phyloP scores from a whole-genome alignment of 2,329 filamentous ascomycete species.

The Hymenoscyphus albidus region DNA sequence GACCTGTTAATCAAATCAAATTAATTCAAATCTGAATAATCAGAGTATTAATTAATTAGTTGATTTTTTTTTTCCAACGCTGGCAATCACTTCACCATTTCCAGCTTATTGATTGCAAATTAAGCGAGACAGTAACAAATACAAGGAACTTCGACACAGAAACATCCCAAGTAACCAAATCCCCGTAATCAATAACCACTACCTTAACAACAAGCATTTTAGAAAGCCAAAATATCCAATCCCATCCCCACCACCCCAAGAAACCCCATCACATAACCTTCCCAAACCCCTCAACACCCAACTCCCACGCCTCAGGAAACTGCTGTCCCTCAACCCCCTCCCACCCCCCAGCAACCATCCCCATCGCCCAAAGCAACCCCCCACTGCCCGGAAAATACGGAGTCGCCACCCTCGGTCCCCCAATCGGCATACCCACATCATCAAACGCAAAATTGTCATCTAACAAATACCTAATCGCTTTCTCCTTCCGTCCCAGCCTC shows the following conservation, averaged over 20 bases:
- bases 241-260: not conserved
- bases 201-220: not conserved
- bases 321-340: conserved; percentile 45
- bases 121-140: no score
- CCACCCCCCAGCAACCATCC: conserved; percentile 57
- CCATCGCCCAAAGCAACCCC: conserved; percentile 48
- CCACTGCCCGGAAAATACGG: conserved; percentile 54
- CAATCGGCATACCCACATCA: conserved; percentile 52
- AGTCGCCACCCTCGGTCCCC: conserved; percentile 50
- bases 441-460: conserved; percentile 51
- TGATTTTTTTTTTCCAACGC: no score
- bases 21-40: no score
- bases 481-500: conserved; percentile 40
- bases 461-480: conserved; percentile 42
- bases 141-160: no score
- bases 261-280: conserved; percentile 1
- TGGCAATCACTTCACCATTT: no score
- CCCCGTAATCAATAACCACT: no score
- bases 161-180: no score
- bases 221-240: not conserved
- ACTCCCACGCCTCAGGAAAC: conserved; percentile 48
- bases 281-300: conserved; percentile 46
- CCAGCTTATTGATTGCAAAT: no score
- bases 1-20: no score
- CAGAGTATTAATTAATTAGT: no score